Base-by-base conservation (phyloP, 805 yeast genomes). In the Sporopachydermia lactativora region DNA sequence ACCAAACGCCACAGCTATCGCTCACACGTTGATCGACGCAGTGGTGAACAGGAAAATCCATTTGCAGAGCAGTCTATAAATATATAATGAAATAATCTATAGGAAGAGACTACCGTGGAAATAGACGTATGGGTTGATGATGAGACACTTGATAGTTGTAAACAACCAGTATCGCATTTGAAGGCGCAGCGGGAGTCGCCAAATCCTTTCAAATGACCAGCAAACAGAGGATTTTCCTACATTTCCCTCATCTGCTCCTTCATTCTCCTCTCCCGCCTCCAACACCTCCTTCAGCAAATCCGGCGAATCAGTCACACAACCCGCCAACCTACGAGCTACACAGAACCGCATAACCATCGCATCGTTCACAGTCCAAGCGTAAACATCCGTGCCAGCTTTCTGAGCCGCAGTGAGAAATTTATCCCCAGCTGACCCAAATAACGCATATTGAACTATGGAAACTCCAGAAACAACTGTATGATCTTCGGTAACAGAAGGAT, bases 361-460 rank as follows among this genome's bases (percentile, higher is more conserved):
- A 3, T 55, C 40, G 42, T 74, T 74, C 14, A 71, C 60, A 1
- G 80, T 74, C 81, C 81, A 74, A 3, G 68, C 49, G 43, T 64
- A 71, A 3, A 68, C 54, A 6, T 59, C 58, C 18, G 66, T 58
- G 31, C 58, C 54, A 15, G 58, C 47, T 11, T 49, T 46, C 17
- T 51, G 45, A 14, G 67, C 51, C 5, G 53, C 46, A 1, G 57
- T 59, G n/a, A 64, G 49, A 39, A 60, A 46, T 6, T 36, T 54
- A 36, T 2, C 47, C 16, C 0, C 43, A 44, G 43, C 45, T 52
- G 46, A 53, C 71, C 52, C 44, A 64, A 47, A 41, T 48, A 3
- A 59, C 64, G 73, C 70, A 64, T 52, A 71, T 67, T 51, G 67
- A 63, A 51, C 66, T 51, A 63, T 58, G 39, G 85, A 77, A 35